Base-by-base conservation (phyloP, 345 rosid genomes). In the Acer yangbiense region DNA sequence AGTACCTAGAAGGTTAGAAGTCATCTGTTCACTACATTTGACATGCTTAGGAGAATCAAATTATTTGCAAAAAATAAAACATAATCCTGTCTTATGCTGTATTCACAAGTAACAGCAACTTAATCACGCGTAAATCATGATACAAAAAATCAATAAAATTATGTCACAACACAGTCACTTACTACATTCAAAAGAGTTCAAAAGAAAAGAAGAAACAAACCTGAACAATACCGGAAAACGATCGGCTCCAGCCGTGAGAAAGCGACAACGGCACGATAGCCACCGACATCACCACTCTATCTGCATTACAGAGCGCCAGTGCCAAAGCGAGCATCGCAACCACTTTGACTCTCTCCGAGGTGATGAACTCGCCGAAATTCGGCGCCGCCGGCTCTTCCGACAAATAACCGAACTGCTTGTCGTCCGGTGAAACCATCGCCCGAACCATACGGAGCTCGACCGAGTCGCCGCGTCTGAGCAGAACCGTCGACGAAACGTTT, bases 141-240 rank as follows among this genome's bases (percentile, higher is more conserved):
- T 44, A 44, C 35, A 44, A 9, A 7, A 8, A 41, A 41, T 41
- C 48, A 44, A 44, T 9, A 44, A 44, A 44, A 44, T 44, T 9
- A 44, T 44, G 11, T 2, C 50, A 44, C 13, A 9, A 7, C 48
- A 41, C 9, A 41, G 1, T 44, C 12, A 9, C 48, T 44, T 44
- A 29, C 7, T 63, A 63, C 18, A 71, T 20, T 39, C 6, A 61
- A 7, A 32, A 43, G 7, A 43, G 46, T 43, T 6, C 20, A 43
- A 41, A 23, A 73, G 13, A 62, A 25, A 58, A 43, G 50, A 46
- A 10, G 50, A 75, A 7, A 68, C 12, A 25, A 54, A 95, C 98
- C 97, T 95, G 98, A 85, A 93, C 97, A 82, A 95, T 89, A 82
- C 99, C 99, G 76, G 93, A 86, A 83, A 95, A 95, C n/a, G 99